phyloP scores from a whole-genome alignment of 2,329 filamentous ascomycete species.

The Aspergillus nomiae region DNA sequence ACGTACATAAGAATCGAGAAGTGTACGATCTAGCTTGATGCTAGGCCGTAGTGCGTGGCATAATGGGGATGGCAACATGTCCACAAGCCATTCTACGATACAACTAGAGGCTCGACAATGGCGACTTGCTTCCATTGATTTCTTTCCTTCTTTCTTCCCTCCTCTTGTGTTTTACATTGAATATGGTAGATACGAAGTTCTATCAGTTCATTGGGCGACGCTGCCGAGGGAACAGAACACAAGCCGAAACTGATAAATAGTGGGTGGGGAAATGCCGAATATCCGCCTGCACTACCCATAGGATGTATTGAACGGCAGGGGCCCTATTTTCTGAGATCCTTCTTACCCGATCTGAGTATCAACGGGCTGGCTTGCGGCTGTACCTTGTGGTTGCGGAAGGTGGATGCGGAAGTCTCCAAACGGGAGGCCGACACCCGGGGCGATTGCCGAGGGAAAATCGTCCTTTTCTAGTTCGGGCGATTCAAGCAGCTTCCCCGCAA shows the following conservation, averaged over 20 bases:
- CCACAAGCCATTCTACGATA: not conserved
- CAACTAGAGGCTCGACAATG: not conserved
- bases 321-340: not conserved
- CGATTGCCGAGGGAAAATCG: constrained; percentile 31
- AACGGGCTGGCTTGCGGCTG: not conserved
- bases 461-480: constrained; percentile 2
- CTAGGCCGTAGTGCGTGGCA: not conserved
- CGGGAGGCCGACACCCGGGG: constrained; percentile 6
- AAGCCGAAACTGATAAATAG: not conserved
- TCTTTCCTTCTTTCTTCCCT: not conserved
- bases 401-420: not conserved
- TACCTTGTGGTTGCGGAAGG: not conserved
- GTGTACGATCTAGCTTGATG: not conserved
- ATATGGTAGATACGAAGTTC: not conserved
- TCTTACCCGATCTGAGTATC: not conserved
- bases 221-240: not conserved
- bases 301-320: not conserved
- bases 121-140: not conserved
- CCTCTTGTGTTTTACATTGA: not conserved
- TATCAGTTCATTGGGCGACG: not conserved
- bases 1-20: not conserved
- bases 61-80: not conserved
- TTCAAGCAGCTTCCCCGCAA: constrained; percentile 9
- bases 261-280: not conserved
- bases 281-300: not conserved